A percentile compares a stretch with the other conserved stretches of the same genome.
phyloP scores from a whole-genome alignment of 192 early-diverging fungal species.

The Backusella morwellensis region DNA sequence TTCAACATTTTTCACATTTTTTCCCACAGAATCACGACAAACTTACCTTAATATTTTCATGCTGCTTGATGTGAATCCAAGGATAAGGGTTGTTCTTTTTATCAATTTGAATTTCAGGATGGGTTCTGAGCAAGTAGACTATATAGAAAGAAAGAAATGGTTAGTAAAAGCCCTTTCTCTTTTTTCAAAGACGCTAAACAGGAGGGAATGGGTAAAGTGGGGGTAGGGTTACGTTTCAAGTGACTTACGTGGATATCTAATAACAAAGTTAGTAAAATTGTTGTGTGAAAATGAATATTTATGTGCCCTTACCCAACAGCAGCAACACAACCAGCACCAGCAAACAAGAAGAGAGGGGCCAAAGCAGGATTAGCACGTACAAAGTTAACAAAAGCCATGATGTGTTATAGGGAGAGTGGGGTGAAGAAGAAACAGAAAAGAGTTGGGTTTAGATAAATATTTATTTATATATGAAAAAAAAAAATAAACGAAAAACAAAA shows the following conservation, averaged over 20 bases:
- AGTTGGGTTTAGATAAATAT: neutral
- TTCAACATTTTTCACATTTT: neutral
- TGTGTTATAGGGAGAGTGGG: neutral
- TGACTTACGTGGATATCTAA: constrained; percentile 20
- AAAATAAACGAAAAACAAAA: neutral
- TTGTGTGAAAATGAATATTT: neutral
- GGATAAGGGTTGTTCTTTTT: constrained; percentile 24
- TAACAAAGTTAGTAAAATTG: neutral
- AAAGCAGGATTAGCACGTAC: constrained; percentile 26
- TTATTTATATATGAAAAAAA: neutral
- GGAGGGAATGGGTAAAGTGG: neutral
- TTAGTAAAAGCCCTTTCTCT: neutral
- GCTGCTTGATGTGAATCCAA: constrained; percentile 19
- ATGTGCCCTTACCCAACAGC: constrained; percentile 22
- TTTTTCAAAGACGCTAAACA: neutral
- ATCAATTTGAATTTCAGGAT: constrained; percentile 19
- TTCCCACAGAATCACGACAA: neutral
- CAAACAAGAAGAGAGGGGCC: constrained; percentile 31
- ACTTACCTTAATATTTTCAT: constrained; percentile 23
- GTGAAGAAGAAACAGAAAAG: constrained; percentile 4
- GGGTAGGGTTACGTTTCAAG: neutral
- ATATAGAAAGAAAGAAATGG: neutral
- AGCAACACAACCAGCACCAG: constrained; percentile 23
- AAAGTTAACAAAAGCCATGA: constrained; percentile 25
- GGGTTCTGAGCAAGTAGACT: constrained; percentile 12